These are phyloP conservation scores for Talaromyces sp. DNA, from an alignment of 2,329 filamentous ascomycete species.

Conservation along the genomic window DNA sequence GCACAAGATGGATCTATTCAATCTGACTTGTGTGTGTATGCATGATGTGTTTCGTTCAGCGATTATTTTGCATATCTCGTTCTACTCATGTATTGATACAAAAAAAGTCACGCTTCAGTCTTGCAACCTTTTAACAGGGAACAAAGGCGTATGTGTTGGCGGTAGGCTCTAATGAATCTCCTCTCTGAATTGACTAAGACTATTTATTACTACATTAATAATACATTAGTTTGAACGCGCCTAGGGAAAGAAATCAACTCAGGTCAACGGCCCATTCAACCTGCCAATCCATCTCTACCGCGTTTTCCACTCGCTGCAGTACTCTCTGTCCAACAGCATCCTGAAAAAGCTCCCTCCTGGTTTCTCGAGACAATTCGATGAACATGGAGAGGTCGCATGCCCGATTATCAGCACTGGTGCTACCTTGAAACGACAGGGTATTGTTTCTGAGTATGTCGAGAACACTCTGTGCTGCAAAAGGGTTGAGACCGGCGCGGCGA, in stretches of 20 bases:
- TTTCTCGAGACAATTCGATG: slow-evolving; percentile 49
- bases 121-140: not conserved
- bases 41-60: slow-evolving; percentile 12
- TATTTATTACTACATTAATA: not conserved
- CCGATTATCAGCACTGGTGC: not conserved
- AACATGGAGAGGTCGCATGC: slow-evolving; percentile 46
- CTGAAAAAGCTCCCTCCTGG: slow-evolving; percentile 49
- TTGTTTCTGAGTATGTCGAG: slow-evolving; percentile 31
- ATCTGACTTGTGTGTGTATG: slow-evolving; percentile 11
- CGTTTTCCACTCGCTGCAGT: slow-evolving; percentile 46
- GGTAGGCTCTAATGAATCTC: slow-evolving; percentile 9
- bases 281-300: slow-evolving; percentile 50
- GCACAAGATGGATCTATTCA: slow-evolving; percentile 3
- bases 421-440: not conserved
- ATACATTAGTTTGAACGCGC: not conserved
- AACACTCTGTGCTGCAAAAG: slow-evolving; percentile 64
- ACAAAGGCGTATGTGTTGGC: not conserved
- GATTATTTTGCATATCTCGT: slow-evolving; percentile 12
- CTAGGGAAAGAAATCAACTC: not conserved
- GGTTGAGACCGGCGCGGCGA: slow-evolving; percentile 61
- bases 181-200: slow-evolving; percentile 6
- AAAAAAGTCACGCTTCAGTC: not conserved
- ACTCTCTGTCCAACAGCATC: slow-evolving; percentile 52
- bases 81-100: not conserved
- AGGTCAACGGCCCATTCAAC: slow-evolving; percentile 19